Evolutionary conservation across 805 yeast genomes (phyloP), one percentile per base, ranked within the genome.

Genomic region (Naumovozyma baii): DNA sequence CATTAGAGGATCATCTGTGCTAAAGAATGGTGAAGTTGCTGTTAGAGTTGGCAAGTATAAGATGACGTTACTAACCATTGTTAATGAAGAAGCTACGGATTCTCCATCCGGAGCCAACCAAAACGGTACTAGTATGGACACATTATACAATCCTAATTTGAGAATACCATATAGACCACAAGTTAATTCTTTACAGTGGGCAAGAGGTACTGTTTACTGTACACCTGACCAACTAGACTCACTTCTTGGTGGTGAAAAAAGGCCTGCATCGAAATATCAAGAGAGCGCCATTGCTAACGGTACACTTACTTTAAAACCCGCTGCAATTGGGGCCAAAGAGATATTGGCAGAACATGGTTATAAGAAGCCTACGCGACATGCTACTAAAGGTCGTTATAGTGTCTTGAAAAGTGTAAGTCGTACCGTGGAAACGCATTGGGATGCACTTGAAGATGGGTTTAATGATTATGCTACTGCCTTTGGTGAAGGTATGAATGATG

Each of bases 141-240:
- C 70, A 1, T 62, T 92, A 28, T 88, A 80, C 63, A 81, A 83
- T 52, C 80, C 75, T 18, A 73, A 76, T 44, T 69, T 82, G 34
- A 63, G 72, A 4, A 72, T 81, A 16, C 94, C 95, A 2, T 73
- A 76, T 25, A 70, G 97, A 36, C 99, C 98, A 2, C 69, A 75
- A 3, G 76, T 84, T 5, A 76, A 86, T 29, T 74, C 92, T 0
- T 66, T 83, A 33, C 90, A 81, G 58, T 83, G 96, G 92, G 84
- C 92, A 5, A 76, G 80, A 48, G 96, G 96, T 2, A 65, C 81
- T 0, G 75, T 76, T 15, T 69, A 71, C 44, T 70, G 80, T n/a
- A 64, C 78, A 2, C 58, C 72, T 17, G 68, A 70, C 1, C 94
- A 84, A 45, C 66, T 92, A 38, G 80, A 82, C 42, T 39, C 53